Evolutionary conservation across 139 green algal species (phyloP), one percentile per base, ranked within the genome.

Genomic region (Haematococcus lacustris): DNA sequence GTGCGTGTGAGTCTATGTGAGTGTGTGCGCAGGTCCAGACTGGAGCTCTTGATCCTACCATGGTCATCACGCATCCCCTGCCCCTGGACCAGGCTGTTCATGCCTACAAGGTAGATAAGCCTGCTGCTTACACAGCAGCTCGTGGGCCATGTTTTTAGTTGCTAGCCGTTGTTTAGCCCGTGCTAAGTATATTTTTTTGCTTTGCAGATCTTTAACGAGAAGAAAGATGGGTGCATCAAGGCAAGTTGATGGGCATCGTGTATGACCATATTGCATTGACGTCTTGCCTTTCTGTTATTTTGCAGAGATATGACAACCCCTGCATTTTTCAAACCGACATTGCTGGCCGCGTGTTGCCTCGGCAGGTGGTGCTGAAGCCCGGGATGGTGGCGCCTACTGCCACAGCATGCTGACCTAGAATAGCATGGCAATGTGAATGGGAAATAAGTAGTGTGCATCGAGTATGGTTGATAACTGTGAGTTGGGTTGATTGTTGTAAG

Each of bases 71-170:
- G 0, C 88, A 94, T 73, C 41, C 74, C 62, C 47, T 91, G 53
- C 85, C 89, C 0, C 73, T 94, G 37, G 70, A 83, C n/a, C 32
- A 92, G 62, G 47, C 64, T 53, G 43, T 43, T 43, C 65, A 85
- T 38, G 85, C 71, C 3, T 94, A 92, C 80, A 76, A 87, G 43
- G 86, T 93, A 17, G 93, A 93, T 78, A 88, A 93, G 67, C 28
- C 4, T 65, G 25, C 26, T 37, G 57, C 28, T 17, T 65, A 25
- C 25, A 17, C 17, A 17, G 32, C 28, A 30, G 26, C 6, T 6
- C 13, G 6, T 65, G 57, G 6, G 7, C 25, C 13, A 17, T 33
- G 28, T 17, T 17, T 6, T 63, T 39, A 43, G 30, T 50, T n/a
- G n/a, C 26, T 6, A 13, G 30, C 51, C 37, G 33, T 59, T 35